Percentiles rank a stretch among this genome's conserved stretches.
Conservation (phyloP, 495 filamentous ascomycete species). For the Podospora tetraspora region DNA sequence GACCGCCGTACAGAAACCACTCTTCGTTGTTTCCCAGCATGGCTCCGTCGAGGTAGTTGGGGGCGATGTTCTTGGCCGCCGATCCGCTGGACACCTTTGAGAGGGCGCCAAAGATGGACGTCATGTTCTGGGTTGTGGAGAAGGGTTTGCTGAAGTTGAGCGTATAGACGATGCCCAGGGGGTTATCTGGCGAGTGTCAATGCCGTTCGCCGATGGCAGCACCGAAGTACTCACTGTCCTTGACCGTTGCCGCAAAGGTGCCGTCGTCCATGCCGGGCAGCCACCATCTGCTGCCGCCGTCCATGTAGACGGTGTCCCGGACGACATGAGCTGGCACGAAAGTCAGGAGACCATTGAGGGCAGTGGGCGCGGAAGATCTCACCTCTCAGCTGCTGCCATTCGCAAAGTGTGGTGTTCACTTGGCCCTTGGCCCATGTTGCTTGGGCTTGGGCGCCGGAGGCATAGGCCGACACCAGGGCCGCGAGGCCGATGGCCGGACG, state of each 20-base stretch:
- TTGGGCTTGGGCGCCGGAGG: slow-evolving; percentile 29
- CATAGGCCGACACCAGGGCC: slow-evolving; percentile 21
- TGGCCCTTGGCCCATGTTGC: slow-evolving; percentile 37
- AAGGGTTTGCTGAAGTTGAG: slow-evolving; percentile 58
- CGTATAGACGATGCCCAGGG: slow-evolving; percentile 44
- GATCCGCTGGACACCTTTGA: slow-evolving; percentile 40
- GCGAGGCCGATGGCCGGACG: slow-evolving; percentile 11
- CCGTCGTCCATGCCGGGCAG: slow-evolving; percentile 40
- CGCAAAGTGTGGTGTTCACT: slow-evolving; percentile 53
- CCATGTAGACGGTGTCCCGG: slow-evolving; percentile 62
- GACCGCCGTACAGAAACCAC: slow-evolving; percentile 51
- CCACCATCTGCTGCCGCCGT: slow-evolving; percentile 57
- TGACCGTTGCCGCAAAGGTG: neutral
- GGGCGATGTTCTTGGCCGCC: slow-evolving; percentile 51
- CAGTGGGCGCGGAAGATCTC: slow-evolving; percentile 15
- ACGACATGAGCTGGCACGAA: slow-evolving; percentile 50
- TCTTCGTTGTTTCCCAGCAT: slow-evolving; percentile 62
- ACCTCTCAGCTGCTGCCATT: slow-evolving; percentile 53
- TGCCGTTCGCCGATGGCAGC: neutral
- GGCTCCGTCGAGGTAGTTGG: slow-evolving; percentile 56
- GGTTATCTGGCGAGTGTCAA: slow-evolving; percentile 34
- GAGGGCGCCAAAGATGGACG: slow-evolving; percentile 42
- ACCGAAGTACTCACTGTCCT: slow-evolving; percentile 34
- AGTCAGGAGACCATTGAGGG: slow-evolving; percentile 15
- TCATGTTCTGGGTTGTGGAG: slow-evolving; percentile 49